Percentiles rank a stretch among this genome's conserved stretches.
Conservation (phyloP, 1,284 basidiomycete genomes). For the Ceraceosorus guamensis region DNA sequence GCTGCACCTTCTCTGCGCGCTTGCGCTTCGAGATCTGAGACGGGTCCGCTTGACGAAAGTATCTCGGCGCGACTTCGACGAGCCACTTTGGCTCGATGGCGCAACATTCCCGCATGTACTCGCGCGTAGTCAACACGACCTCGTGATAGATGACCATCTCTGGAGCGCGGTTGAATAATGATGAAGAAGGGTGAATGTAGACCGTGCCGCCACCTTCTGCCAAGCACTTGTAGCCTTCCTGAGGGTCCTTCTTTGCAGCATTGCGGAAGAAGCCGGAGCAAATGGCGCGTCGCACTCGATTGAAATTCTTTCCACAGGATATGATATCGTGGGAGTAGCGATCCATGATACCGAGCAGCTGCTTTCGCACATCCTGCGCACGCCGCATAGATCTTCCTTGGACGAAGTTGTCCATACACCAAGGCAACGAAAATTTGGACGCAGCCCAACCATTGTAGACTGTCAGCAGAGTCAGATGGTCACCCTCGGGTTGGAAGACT, state of each 20-base stretch:
- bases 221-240: constrained; percentile 76
- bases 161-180: constrained; percentile 85
- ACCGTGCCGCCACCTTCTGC: constrained; percentile 84
- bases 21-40: constrained; percentile 96
- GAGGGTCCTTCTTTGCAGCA: constrained; percentile 62
- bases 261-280: constrained; percentile 65
- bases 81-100: constrained; percentile 98
- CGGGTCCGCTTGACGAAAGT: constrained; percentile 93
- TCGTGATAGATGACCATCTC: constrained; percentile 70
- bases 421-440: constrained; percentile 80
- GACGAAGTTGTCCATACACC: constrained; percentile 76
- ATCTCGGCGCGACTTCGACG: constrained; percentile 66
- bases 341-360: constrained; percentile 97
- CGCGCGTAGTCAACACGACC: constrained; percentile 63
- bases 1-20: constrained; percentile 93
- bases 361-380: constrained; percentile 96
- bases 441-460: constrained; percentile 98
- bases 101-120: constrained; percentile 90
- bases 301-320: constrained; percentile 84
- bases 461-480: constrained; percentile 86
- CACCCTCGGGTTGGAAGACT: constrained; percentile 74
- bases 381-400: constrained; percentile 92
- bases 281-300: constrained; percentile 86
- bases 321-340: constrained; percentile 95
- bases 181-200: constrained; percentile 94